These are phyloP conservation scores for Colletotrichum tanaceti DNA, from an alignment of 2,329 filamentous ascomycete genomes.

Conservation along the genomic window DNA sequence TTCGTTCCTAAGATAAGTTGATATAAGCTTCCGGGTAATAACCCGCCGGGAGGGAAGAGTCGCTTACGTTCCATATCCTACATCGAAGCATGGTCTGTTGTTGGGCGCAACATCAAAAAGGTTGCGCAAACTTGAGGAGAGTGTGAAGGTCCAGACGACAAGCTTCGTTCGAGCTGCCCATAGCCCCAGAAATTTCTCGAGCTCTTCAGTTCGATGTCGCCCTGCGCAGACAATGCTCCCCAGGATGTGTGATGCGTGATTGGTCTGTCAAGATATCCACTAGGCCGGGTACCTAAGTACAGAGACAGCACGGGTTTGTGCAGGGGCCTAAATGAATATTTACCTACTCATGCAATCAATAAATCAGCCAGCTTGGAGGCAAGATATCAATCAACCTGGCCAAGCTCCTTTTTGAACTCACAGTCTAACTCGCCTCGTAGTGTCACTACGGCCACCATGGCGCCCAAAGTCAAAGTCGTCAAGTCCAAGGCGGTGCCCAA, in stretches of 20 bases:
- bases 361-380: slow-evolving; percentile 20
- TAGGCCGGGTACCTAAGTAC: too few species aligned
- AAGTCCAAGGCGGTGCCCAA: slow-evolving; percentile 49
- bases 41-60: background rate
- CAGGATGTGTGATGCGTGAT: background rate
- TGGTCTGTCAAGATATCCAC: slow-evolving; percentile 14
- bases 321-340: slow-evolving; percentile 21
- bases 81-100: slow-evolving; percentile 55
- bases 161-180: background rate
- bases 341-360: background rate
- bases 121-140: slow-evolving; percentile 10
- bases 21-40: background rate
- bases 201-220: slow-evolving; percentile 17
- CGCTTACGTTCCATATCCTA: slow-evolving; percentile 54
- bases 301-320: background rate
- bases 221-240: background rate
- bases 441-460: slow-evolving; percentile 38
- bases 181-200: slow-evolving; percentile 29
- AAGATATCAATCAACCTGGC: background rate
- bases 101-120: slow-evolving; percentile 30
- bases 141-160: slow-evolving; percentile 6
- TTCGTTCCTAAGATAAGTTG: slow-evolving; percentile 47
- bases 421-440: slow-evolving; percentile 8
- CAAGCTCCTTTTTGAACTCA: slow-evolving; percentile 11
- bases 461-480: slow-evolving; percentile 48